phyloP scores from a whole-genome alignment of 352 stramenopile species.

The Phytophthora pistaciae region DNA sequence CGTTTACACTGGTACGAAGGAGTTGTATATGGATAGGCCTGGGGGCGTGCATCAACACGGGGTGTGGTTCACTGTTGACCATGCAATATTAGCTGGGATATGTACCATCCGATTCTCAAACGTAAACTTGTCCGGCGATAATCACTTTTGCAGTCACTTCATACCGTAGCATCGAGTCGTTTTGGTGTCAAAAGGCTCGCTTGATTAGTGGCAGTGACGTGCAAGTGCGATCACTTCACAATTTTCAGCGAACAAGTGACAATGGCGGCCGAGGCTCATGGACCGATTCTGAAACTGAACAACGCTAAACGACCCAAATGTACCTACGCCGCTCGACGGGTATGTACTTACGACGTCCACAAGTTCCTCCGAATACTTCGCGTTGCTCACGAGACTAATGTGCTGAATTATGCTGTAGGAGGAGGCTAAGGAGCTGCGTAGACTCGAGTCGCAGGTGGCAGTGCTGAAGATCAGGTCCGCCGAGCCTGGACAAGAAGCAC shows the following conservation, averaged over 20 bases:
- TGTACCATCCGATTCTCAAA: neutral
- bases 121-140: conserved; percentile 9
- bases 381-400: too few relatives aligned
- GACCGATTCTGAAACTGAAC: neutral
- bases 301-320: conserved; percentile 14
- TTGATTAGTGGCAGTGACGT: neutral
- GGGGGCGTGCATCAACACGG: neutral
- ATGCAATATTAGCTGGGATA: too few relatives aligned
- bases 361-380: too few relatives aligned
- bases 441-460: conserved; percentile 18
- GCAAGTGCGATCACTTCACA: neutral
- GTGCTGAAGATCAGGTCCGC: conserved; percentile 19
- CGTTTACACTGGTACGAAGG: too few relatives aligned
- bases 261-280: too few relatives aligned
- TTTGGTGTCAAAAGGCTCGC: too few relatives aligned
- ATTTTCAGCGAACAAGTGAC: neutral
- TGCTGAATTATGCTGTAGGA: conserved; percentile 1
- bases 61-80: too few relatives aligned
- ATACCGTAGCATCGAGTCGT: too few relatives aligned
- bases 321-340: conserved; percentile 21
- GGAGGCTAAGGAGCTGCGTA: conserved; percentile 10
- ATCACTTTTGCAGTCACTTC: conserved; percentile 4
- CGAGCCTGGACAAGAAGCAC: neutral
- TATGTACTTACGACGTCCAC: neutral
- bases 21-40: too few relatives aligned